Percentiles rank a stretch among this genome's conserved stretches.
Conservation (phyloP, 1,284 basidiomycete species). For the Microbotryum saponariae region DNA sequence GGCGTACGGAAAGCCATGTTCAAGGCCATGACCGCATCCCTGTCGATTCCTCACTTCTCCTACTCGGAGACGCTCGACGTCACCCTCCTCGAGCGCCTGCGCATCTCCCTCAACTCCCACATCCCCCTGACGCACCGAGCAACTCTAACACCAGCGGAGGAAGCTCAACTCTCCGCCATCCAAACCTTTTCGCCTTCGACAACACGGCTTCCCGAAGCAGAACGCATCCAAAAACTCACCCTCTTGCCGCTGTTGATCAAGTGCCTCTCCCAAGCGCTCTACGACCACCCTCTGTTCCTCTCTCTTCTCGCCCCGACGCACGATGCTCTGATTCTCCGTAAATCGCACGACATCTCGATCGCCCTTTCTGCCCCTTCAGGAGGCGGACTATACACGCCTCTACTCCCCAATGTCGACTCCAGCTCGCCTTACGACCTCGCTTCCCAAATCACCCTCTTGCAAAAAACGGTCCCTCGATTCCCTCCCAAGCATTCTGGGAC, state of each 20-base stretch:
- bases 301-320: conserved; percentile 27
- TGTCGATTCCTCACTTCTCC: conserved; percentile 63
- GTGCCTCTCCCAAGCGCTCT: conserved; percentile 68
- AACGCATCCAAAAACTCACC: conserved; percentile 56
- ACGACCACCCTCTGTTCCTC: conserved; percentile 71
- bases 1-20: conserved; percentile 40
- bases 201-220: conserved; percentile 39
- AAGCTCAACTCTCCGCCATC: conserved; percentile 5
- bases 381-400: conserved; percentile 69
- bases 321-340: conserved; percentile 55
- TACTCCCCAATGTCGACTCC: conserved; percentile 57
- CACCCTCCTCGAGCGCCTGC: conserved; percentile 62
- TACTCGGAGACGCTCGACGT: conserved; percentile 77
- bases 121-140: conserved; percentile 58
- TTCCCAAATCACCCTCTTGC: conserved; percentile 54
- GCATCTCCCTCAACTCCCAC: conserved; percentile 60
- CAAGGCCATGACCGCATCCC: conserved; percentile 38
- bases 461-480: conserved; percentile 50
- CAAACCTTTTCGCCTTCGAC: not conserved
- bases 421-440: conserved; percentile 60
- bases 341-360: conserved; percentile 56
- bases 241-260: conserved; percentile 82
- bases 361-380: conserved; percentile 66
- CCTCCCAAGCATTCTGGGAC: conserved; percentile 58
- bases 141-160: conserved; percentile 11